These are phyloP conservation scores for Laguncularia racemosa DNA, from an alignment of 345 rosid genomes.

Conservation along the genomic window DNA sequence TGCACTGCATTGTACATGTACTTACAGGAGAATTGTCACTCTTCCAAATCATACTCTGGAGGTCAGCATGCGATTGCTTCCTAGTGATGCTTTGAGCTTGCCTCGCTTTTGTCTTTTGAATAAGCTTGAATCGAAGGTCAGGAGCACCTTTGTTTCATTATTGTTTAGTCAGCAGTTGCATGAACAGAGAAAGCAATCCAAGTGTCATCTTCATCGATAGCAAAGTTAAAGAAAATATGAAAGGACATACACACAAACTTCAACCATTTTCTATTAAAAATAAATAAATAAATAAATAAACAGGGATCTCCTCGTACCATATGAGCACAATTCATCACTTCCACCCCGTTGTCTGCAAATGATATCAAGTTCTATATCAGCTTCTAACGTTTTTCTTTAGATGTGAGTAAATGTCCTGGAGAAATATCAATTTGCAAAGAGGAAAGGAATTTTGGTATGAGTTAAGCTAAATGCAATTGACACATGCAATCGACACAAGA, in stretches of 20 bases:
- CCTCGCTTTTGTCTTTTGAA: conserved; percentile 19
- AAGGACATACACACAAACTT: not conserved
- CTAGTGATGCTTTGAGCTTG: conserved; percentile 2
- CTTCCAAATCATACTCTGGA: conserved; percentile 4
- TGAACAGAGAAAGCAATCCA: conserved; percentile 1
- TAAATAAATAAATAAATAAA: too few species aligned
- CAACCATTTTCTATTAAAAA: not conserved
- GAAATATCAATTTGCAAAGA: not conserved
- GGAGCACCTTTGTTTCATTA: conserved; percentile 22
- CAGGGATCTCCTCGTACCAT: too few species aligned
- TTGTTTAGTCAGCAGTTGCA: conserved; percentile 5
- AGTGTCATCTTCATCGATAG: not conserved
- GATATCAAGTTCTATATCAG: conserved; percentile 2
- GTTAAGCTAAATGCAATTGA: too few species aligned
- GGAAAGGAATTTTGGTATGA: not conserved
- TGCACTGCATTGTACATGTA: conserved; percentile 6
- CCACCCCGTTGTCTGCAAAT: conserved; percentile 20
- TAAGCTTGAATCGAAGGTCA: conserved; percentile 18
- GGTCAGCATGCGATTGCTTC: conserved; percentile 8
- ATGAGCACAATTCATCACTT: conserved; percentile 5
- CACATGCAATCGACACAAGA: too few species aligned
- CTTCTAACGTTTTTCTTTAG: not conserved
- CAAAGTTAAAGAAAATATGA: not conserved
- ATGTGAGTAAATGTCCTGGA: not conserved
- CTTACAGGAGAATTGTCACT: conserved; percentile 6